Base-by-base conservation (phyloP, 129 eudicot species). In the Heracleum sosnowskyi region DNA sequence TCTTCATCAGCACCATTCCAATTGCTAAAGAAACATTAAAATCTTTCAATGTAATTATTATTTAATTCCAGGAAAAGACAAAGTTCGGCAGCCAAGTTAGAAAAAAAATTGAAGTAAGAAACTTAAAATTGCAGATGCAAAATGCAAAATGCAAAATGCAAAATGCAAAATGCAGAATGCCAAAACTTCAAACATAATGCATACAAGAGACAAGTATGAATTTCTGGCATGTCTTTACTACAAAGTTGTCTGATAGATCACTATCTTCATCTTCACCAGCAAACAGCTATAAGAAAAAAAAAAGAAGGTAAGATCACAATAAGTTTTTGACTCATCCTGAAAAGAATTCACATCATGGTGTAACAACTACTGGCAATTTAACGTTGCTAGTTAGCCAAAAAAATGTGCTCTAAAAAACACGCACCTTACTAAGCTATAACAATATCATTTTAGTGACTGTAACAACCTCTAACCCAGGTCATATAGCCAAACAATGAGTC, bases 171-270 rank as follows among this genome's bases (percentile, higher is more conserved):
- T 40, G 24, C 64, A 74, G 73, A 82, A 35, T 17, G 45, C 49
- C 60, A 36, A 79, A 35, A 37, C 57, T 78, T 33, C 71, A 73
- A 77, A 72, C 84, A 60, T 60, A 26, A 60, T 5, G 6, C 68
- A 60, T 90, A 93, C 97, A 85, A 37, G 98, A 89, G 73, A 93
- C 98, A 39, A 97, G 98, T 80, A 93, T 93, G 81, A 91, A 51
- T 78, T 87, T 93, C 83, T 91, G 97, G 92, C 98, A 93, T 64
- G 93, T 91, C 88, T 91, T 93, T 79, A 93, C 98, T 12, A 93
- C 83, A 86, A 91, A 89, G 79, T 93, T 93, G 75, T 93, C 93
- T 7, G 98, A 91, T 31, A 94, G 79, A 81, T 94, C 97, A 37
- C 83, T 81, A 22, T 89, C 96, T 49, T 91, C 97, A 33, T 90